These are phyloP conservation scores for Anisodus tanguticus DNA, from an alignment of 257 asterid species.

Conservation along the genomic window DNA sequence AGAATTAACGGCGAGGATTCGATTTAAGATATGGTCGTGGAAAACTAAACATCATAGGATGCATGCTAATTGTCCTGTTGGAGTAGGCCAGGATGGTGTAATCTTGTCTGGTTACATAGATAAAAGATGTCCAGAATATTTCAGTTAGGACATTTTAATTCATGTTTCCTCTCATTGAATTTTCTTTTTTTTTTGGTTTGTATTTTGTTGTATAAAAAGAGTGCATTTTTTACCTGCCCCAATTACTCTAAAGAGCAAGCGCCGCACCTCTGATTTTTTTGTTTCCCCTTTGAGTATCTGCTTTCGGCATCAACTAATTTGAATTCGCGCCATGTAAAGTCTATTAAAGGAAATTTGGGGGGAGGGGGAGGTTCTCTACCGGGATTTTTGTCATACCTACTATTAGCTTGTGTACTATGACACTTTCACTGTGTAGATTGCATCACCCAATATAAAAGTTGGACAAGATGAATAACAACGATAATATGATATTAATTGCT, in stretches of 20 bases:
- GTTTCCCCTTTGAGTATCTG: too few species aligned
- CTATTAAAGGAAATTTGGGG: too few species aligned
- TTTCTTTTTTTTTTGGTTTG: neutral
- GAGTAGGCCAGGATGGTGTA: conserved; percentile 78
- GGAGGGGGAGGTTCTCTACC: too few species aligned
- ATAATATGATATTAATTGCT: neutral
- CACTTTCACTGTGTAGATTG: neutral
- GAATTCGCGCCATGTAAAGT: too few species aligned
- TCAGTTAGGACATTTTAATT: conserved; percentile 43
- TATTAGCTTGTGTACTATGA: neutral
- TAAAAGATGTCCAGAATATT: conserved; percentile 79
- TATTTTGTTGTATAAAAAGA: neutral
- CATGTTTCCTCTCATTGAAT: neutral
- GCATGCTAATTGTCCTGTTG: conserved; percentile 81
- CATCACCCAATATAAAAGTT: neutral
- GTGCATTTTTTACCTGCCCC: neutral
- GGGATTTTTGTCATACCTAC: neutral
- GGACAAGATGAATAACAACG: neutral
- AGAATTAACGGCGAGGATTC: conserved; percentile 57
- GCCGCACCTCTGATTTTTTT: neutral
- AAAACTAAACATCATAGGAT: conserved; percentile 69
- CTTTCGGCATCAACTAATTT: too few species aligned
- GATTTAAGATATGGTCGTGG: conserved; percentile 82
- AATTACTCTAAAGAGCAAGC: neutral
- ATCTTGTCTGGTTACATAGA: conserved; percentile 51